These are phyloP conservation scores for Lachancea mirantina DNA, from an alignment of 805 yeast species.

Conservation along the genomic window DNA sequence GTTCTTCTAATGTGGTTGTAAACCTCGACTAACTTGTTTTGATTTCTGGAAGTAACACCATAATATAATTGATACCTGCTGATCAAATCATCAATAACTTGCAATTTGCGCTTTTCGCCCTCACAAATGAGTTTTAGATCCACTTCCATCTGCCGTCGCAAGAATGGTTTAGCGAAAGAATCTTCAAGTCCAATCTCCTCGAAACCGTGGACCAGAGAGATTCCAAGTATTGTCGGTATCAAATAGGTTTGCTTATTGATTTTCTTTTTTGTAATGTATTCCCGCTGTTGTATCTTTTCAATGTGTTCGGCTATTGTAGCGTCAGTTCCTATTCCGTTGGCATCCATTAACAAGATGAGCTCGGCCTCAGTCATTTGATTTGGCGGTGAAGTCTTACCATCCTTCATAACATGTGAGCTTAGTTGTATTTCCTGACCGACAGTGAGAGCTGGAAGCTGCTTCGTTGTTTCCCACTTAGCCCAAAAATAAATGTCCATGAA, in stretches of 20 bases:
- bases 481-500: slow-evolving; percentile 77
- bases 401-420: slow-evolving; percentile 48
- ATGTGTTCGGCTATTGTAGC: slow-evolving; percentile 99
- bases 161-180: slow-evolving; percentile 81
- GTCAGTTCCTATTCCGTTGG: slow-evolving; percentile 96
- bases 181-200: slow-evolving; percentile 67
- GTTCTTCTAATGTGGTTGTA: slow-evolving; percentile 24
- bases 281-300: slow-evolving; percentile 62
- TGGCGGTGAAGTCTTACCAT: slow-evolving; percentile 80
- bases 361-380: slow-evolving; percentile 84
- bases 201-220: slow-evolving; percentile 83
- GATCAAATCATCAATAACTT: slow-evolving; percentile 50
- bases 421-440: slow-evolving; percentile 53
- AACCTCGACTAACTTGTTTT: slow-evolving; percentile 24
- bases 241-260: slow-evolving; percentile 38
- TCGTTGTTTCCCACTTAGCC: slow-evolving; percentile 66
- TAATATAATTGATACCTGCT: slow-evolving; percentile 49
- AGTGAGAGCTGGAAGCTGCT: slow-evolving; percentile 55
- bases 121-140: slow-evolving; percentile 60
- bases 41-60: slow-evolving; percentile 23
- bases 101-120: slow-evolving; percentile 47
- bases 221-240: slow-evolving; percentile 77
- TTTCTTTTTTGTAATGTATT: slow-evolving; percentile 51
- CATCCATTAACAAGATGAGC: slow-evolving; percentile 88
- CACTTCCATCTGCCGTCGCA: slow-evolving; percentile 69